Evolutionary conservation across 176 grass and related monocot genomes (phyloP).

Genomic region (Dendrocalamus sinicus): DNA sequence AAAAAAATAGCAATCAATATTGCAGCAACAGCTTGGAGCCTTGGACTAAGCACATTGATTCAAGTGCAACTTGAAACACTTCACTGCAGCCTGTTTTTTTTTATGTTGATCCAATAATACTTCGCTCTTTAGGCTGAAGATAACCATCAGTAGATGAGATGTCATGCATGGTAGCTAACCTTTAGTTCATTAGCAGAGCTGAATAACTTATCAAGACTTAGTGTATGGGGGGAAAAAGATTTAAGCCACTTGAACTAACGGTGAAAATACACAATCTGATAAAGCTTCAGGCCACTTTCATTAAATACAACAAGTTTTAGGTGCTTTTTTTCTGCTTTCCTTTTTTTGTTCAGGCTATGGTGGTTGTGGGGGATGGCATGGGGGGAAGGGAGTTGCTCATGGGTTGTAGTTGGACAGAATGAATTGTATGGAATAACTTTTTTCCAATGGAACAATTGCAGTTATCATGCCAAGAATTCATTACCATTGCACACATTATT

Average conservation of each 20-base stretch:
- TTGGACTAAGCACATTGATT: neutral
- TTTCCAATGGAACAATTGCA: neutral
- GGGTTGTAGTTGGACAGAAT: neutral
- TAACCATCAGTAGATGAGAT: neutral
- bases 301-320: slow-evolving; percentile 18
- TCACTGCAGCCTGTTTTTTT: neutral
- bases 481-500: neutral
- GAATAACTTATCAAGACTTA: neutral
- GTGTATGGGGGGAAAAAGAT: neutral
- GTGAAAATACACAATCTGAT: neutral
- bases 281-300: neutral
- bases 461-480: neutral
- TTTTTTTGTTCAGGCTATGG: neutral
- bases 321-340: neutral
- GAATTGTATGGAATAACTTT: neutral
- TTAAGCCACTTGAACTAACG: neutral
- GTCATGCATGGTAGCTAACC: neutral
- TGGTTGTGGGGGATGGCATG: neutral
- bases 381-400: neutral
- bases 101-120: neutral
- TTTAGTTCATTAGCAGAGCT: slow-evolving; percentile 5
- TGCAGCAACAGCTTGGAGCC: neutral
- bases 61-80: neutral
- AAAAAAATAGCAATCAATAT: neutral
- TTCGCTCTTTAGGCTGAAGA: neutral